These are phyloP conservation scores for Solanum hybrid DNA, from an alignment of 305 asterid species.

Conservation along the genomic window DNA sequence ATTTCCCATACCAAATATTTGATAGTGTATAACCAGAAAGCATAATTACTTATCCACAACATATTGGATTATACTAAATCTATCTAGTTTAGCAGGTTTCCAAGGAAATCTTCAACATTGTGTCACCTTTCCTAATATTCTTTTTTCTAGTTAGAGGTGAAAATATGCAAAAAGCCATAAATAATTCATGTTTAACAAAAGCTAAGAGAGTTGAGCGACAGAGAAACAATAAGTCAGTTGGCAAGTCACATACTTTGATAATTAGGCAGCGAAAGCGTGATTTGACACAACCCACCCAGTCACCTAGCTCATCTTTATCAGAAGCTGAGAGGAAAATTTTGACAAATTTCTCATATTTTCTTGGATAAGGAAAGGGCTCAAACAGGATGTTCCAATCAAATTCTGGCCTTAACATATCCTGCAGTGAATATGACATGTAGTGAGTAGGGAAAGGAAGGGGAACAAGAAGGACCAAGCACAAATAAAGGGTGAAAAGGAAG, in stretches of 20 bases:
- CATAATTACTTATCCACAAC: neutral
- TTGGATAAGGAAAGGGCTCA: constrained; percentile 31
- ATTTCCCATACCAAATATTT: neutral
- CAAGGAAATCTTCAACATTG: neutral
- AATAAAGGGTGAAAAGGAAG: neutral
- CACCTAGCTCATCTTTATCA: constrained; percentile 20
- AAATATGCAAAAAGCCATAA: neutral
- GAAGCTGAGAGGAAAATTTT: constrained; percentile 35
- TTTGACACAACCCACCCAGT: constrained; percentile 43
- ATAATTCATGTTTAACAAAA: neutral
- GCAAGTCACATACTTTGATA: constrained; percentile 23
- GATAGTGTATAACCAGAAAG: neutral
- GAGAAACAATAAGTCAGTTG: neutral
- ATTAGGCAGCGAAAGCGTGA: constrained; percentile 41
- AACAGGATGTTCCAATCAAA: constrained; percentile 38
- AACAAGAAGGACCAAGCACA: neutral
- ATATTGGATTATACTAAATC: neutral
- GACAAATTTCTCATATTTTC: constrained; percentile 28
- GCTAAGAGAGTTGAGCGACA: neutral
- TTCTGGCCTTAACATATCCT: constrained; percentile 31
- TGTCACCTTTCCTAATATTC: neutral
- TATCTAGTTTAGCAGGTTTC: neutral
- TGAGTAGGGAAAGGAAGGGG: neutral
- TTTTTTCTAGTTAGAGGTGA: neutral
- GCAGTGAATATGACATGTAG: constrained; percentile 7